Conservation (phyloP, 805 yeast species). For the Starmerella tilneyi region DNA sequence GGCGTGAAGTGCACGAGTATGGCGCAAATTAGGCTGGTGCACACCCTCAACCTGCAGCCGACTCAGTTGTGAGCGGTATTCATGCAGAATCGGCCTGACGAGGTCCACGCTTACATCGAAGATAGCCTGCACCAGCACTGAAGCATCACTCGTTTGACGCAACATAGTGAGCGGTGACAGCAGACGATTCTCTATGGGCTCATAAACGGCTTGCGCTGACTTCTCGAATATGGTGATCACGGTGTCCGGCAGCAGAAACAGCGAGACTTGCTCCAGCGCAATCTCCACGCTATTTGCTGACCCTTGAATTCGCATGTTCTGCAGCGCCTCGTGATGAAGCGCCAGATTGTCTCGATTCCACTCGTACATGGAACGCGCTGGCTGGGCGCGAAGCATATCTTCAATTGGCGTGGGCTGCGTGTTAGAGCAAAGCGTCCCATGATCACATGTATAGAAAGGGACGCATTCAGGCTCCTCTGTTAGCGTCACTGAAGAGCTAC, state of each 20-base stretch:
- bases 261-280: conserved; percentile 47
- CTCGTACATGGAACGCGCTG: conserved; percentile 22
- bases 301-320: conserved; percentile 18
- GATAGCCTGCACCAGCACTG: conserved; percentile 44
- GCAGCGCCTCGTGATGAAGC: conserved; percentile 14
- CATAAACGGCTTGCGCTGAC: conserved; percentile 43
- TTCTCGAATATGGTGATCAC: conserved; percentile 50
- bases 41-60: conserved; percentile 46
- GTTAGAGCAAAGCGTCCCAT: conserved; percentile 15
- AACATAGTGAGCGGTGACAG: conserved; percentile 39
- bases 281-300: conserved; percentile 32
- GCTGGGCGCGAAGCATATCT: conserved; percentile 5
- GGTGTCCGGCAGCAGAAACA: conserved; percentile 39
- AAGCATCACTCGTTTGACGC: conserved; percentile 43
- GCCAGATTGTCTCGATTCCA: conserved; percentile 23
- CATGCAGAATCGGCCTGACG: conserved; percentile 43
- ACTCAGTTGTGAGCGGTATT: conserved; percentile 40
- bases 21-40: conserved; percentile 40
- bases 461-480: conserved; percentile 8
- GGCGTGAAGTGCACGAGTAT: conserved; percentile 44
- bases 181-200: conserved; percentile 43
- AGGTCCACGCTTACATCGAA: conserved; percentile 48
- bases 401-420: conserved; percentile 15
- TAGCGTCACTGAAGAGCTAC: background rate
- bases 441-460: conserved; percentile 14